Evolutionary conservation across 2,329 filamentous ascomycete species (phyloP).

Genomic region (Penicillium sp.): DNA sequence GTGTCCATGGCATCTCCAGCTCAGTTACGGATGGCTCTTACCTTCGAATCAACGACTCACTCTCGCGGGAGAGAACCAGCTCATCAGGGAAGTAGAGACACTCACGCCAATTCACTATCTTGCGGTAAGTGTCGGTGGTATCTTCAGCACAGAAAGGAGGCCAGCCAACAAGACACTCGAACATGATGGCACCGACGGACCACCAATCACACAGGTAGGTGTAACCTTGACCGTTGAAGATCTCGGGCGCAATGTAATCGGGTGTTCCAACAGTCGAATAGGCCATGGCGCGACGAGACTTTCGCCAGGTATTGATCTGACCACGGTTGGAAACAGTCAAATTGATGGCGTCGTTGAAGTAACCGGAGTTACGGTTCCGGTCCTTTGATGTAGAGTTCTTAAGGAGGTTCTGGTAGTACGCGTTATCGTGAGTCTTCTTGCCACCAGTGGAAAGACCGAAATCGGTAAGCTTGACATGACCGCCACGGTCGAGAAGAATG

Average conservation of each 20-base stretch:
- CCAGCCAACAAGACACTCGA: constrained; percentile 98
- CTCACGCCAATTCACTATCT: constrained; percentile 98
- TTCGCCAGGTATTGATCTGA: constrained; percentile 98
- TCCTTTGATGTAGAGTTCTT: constrained; percentile 73
- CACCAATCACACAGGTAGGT: constrained; percentile 99
- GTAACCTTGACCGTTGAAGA: constrained; percentile 95
- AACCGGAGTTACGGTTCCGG: constrained; percentile 87
- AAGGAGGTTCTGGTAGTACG: constrained; percentile 95
- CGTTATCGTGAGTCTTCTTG: constrained; percentile 96
- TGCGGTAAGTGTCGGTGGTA: constrained; percentile 95
- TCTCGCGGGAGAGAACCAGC: constrained; percentile 82
- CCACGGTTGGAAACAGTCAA: constrained; percentile 96
- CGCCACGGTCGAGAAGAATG: constrained; percentile 90
- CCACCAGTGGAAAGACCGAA: constrained; percentile 98
- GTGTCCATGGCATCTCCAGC: constrained; percentile 31
- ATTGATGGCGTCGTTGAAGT: constrained; percentile 91
- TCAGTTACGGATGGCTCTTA: constrained; percentile 49
- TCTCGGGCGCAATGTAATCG: constrained; percentile 98
- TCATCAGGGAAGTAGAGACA: constrained; percentile 97
- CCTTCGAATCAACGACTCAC: constrained; percentile 91
- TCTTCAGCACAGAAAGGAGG: constrained; percentile 98
- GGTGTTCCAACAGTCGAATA: constrained; percentile 98
- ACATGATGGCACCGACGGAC: constrained; percentile 99
- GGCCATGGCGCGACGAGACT: constrained; percentile 91
- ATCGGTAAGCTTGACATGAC: constrained; percentile 97